Base-by-base conservation (phyloP, 2,329 filamentous ascomycete species). In the Rutstroemia sp. region DNA sequence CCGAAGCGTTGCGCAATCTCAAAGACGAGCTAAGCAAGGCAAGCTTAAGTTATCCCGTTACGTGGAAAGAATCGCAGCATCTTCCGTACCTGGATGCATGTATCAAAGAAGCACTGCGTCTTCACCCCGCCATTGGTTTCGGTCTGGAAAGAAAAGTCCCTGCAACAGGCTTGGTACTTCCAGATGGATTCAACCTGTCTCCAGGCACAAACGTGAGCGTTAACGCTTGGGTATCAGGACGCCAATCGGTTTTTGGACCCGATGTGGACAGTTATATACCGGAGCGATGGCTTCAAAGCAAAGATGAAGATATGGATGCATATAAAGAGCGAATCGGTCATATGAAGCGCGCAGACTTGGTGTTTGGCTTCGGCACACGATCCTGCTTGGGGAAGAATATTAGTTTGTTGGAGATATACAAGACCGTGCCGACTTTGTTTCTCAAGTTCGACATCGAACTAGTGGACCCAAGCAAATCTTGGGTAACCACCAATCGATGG, bases 361-460 rank as follows among this genome's bases (percentile, higher is more conserved):
- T 25, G 68, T 74, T 75, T 57, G 71, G 72, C 0, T 56, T 67
- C 9, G 73, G 72, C 0, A 66, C 68, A 0, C 61, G 73, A 5
- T 72, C 69, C 0, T 75, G 73, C 47, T 56, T 75, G 0, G 73
- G 74, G 0, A 82, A 81, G 75, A 83, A 83, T 58, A 82, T 83
- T 46, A 79, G 77, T 56, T 61, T 82, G 64, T 60, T 83, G 61
- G 80, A 83, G 73, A 81, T 83, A 57, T 82, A 82, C 68, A 83
- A 83, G 73, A 62, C 83, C 34, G 76, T 82, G 19, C 79, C 80
- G 38, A 77, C 72, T 54, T 64, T 88, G 65, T 66, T 87, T 69
- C 71, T 82, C 65, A 74, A 80, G 58, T 88, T 87, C 34, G 34
- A 51, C 21, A 42, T 51, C n/a, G 47, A 49, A 23, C 21, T 46